A percentile compares a stretch with the other conserved stretches of the same genome.
These are phyloP conservation scores for Jamesozyma hellenica DNA, from an alignment of 805 yeast species.

Conservation along the genomic window DNA sequence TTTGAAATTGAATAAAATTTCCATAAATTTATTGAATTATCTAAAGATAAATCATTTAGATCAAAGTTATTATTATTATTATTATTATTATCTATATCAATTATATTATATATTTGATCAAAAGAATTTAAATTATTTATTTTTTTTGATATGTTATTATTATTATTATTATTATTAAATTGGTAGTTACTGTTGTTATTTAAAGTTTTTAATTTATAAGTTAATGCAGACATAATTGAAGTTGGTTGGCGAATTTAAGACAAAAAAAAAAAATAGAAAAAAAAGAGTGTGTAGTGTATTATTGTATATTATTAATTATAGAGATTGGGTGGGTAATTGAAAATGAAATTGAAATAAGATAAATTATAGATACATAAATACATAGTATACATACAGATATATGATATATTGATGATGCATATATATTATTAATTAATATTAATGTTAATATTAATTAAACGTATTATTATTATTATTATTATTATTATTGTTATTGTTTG, in stretches of 20 bases:
- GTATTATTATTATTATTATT: too few species aligned
- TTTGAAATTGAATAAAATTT: conserved; percentile 71
- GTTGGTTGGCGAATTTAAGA: too few species aligned
- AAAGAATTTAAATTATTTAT: background rate
- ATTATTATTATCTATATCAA: background rate
- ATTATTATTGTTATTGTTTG: too few species aligned
- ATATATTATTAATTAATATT: too few species aligned
- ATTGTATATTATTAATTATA: too few species aligned
- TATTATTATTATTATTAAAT: background rate
- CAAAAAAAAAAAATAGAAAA: too few species aligned
- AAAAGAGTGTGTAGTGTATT: background rate
- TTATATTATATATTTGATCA: background rate
- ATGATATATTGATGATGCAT: background rate
- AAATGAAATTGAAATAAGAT: too few species aligned
- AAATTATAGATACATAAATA: too few species aligned
- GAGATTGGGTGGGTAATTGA: background rate
- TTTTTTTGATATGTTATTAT: background rate
- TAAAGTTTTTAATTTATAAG: background rate
- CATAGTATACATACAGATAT: too few species aligned
- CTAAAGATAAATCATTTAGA: background rate
- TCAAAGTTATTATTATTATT: background rate
- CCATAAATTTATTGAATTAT: conserved; percentile 39
- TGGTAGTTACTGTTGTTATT: background rate
- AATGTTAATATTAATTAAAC: too few species aligned
- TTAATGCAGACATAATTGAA: background rate